A percentile compares a stretch with the other conserved stretches of the same genome.
Conservation (phyloP, 2,329 filamentous ascomycete genomes). For the Allantophomopsis lycopodina region DNA sequence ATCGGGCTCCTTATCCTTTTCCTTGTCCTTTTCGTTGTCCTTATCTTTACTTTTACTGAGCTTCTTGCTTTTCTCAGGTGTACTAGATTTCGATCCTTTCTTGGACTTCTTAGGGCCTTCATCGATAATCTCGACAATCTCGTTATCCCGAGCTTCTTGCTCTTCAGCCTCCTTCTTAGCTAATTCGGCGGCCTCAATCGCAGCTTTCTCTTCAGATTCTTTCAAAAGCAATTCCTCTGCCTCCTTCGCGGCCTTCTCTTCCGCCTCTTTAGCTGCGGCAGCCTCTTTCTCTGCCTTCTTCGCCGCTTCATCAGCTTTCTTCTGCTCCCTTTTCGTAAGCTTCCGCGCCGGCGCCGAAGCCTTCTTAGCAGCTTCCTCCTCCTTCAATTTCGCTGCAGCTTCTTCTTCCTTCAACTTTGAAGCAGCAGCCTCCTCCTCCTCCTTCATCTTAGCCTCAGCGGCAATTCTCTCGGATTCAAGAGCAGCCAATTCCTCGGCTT, state of each 20-base stretch:
- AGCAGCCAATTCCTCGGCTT: constrained; percentile 3
- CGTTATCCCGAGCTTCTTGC: constrained; percentile 20
- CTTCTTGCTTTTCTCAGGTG: constrained; percentile 20
- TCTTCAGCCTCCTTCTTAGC: constrained; percentile 23
- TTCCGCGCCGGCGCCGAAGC: constrained; percentile 5
- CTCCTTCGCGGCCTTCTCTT: constrained; percentile 10
- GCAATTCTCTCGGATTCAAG: constrained; percentile 4
- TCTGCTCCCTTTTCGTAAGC: constrained; percentile 26
- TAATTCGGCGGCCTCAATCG: constrained; percentile 17
- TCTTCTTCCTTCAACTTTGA: constrained; percentile 12
- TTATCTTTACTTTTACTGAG: constrained; percentile 12
- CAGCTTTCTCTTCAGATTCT: constrained; percentile 14
- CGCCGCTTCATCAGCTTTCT: constrained; percentile 29
- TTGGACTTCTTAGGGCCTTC: constrained; percentile 23
- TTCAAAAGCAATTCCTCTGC: constrained; percentile 16
- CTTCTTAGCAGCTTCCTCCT: constrained; percentile 16
- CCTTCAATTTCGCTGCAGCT: constrained; percentile 10
- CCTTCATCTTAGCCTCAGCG: constrained; percentile 3
- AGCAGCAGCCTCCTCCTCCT: neutral
- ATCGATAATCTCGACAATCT: constrained; percentile 21
- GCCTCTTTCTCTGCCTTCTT: constrained; percentile 24
- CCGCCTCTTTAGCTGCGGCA: constrained; percentile 15
- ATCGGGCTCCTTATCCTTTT: constrained; percentile 13
- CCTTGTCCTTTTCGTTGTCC: constrained; percentile 12
- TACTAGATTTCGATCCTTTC: constrained; percentile 23